A percentile compares a stretch with the other conserved stretches of the same genome.
phyloP scores from a whole-genome alignment of 2,329 filamentous ascomycete genomes.

The Botryotinia narcissicola region DNA sequence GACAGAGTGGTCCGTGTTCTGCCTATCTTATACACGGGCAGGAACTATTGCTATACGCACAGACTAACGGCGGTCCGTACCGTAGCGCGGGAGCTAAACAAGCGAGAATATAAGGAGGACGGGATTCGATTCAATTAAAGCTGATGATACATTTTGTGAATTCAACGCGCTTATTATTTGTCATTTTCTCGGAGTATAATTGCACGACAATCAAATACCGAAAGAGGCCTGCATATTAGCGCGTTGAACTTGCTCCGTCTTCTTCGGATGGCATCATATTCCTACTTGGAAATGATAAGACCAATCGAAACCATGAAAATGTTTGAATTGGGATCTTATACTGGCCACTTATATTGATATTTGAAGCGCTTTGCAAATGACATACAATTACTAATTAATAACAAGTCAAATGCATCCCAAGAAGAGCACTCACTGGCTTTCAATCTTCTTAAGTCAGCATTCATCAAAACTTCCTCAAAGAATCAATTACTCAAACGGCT shows the following conservation, averaged over 20 bases:
- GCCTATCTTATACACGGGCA: background rate
- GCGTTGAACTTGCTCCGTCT: background rate
- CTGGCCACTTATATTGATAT: background rate
- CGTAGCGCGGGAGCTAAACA: constrained; percentile 12
- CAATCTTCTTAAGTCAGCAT: background rate
- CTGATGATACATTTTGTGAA: background rate
- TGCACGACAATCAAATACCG: background rate
- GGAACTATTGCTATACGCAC: background rate
- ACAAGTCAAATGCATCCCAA: background rate
- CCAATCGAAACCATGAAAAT: background rate
- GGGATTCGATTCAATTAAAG: background rate
- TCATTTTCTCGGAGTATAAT: background rate
- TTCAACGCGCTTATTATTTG: background rate
- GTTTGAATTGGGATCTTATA: background rate
- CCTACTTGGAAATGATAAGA: background rate
- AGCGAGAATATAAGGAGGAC: constrained; percentile 20
- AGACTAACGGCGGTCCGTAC: constrained; percentile 17
- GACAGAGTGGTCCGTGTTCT: constrained; percentile 1
- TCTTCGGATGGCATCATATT: background rate
- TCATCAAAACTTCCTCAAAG: background rate
- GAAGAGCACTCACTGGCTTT: background rate
- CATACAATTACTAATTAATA: background rate
- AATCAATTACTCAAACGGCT: background rate
- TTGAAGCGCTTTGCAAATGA: background rate
- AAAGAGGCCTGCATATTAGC: background rate